Base-by-base conservation (phyloP, 2,329 filamentous ascomycete species). In the Colletotrichum abscissum region DNA sequence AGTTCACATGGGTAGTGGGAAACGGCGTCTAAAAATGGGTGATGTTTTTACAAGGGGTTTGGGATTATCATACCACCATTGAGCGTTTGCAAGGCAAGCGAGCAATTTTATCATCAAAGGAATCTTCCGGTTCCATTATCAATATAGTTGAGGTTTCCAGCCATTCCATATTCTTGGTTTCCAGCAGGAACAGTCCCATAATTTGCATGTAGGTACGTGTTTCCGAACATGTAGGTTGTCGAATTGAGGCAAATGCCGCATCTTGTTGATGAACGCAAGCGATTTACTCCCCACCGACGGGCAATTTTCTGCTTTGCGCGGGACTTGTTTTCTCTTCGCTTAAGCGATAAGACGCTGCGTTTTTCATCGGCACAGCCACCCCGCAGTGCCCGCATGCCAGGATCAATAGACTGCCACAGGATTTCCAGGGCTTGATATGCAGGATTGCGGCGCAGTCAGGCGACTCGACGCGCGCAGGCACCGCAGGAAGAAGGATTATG, bases 21-120 rank as follows among this genome's bases (percentile, higher is more conserved):
- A 30, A 33, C 3, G 33, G 24, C 24, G 22, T 26, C n/a, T n/a
- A 62, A 12, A 35, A 42, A 55, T 14, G 42, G 42, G 12, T 56
- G 11, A 24, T 46, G 26, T 46, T n/a, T 63, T 60, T 52, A 42
- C 56, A 68, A 63, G 35, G 69, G 9, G 38, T 42, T 42, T 35
- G 62, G 56, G 57, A 22, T 35, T 35, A 8, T 35, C 30, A 72
- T 68, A 68, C 69, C 69, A 38, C 46, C 19, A 58, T 28, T 5
- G 19, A 30, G 58, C 49, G 58, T 60, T 56, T 62, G 56, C 69
- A 26, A 19, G 46, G 26, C 42, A 49, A 71, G 63, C 42, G 22
- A 62, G 57, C 52, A 19, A 46, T 49, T 49, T 49, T 49, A 49
- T n/a, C 6, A 49, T 33, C n/a, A 49, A 24, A 11, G 42, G 55